A percentile compares a stretch with the other conserved stretches of the same genome.
Evolutionary conservation across 371 early-diverging fungal species (phyloP).

Genomic region (Rhizopus stolonifer): DNA sequence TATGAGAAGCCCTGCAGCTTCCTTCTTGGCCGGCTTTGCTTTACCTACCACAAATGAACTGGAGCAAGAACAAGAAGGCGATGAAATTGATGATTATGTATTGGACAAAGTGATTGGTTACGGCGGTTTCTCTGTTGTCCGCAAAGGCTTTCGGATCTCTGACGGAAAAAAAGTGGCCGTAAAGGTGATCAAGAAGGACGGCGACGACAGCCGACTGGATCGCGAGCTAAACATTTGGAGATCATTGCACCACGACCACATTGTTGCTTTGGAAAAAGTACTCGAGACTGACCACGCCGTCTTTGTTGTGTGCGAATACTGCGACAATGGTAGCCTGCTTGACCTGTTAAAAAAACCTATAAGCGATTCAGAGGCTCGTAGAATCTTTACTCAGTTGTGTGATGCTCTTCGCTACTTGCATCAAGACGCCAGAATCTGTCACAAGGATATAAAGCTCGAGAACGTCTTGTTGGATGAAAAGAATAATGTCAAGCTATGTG

Average conservation of each 20-base stretch:
- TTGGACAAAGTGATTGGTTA: constrained; percentile 56
- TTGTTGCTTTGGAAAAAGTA: constrained; percentile 60
- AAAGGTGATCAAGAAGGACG: constrained; percentile 44
- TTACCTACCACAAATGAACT: constrained; percentile 10
- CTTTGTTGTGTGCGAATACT: constrained; percentile 69
- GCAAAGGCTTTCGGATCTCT: constrained; percentile 49
- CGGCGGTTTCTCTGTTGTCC: constrained; percentile 68
- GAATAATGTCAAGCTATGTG: constrained; percentile 68
- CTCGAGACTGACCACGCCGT: constrained; percentile 64
- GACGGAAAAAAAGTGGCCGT: constrained; percentile 46
- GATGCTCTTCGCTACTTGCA: constrained; percentile 80
- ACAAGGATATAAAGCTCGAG: constrained; percentile 91
- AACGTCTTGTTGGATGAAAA: constrained; percentile 68
- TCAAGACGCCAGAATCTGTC: constrained; percentile 65
- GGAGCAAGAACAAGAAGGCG: constrained; percentile 54
- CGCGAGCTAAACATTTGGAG: constrained; percentile 67
- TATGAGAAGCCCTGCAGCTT: constrained; percentile 57
- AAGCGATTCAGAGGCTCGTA: constrained; percentile 44
- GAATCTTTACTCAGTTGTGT: constrained; percentile 67
- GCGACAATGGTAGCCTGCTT: constrained; percentile 53
- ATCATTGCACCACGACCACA: constrained; percentile 61
- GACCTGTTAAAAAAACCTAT: constrained; percentile 43
- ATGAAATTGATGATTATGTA: constrained; percentile 66
- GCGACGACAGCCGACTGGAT: constrained; percentile 30
- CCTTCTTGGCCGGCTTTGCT: constrained; percentile 55